A percentile compares a stretch with the other conserved stretches of the same genome.
Evolutionary conservation across 768 basidiomycete species (phyloP).

Genomic region (Boletus rubroflammeus): DNA sequence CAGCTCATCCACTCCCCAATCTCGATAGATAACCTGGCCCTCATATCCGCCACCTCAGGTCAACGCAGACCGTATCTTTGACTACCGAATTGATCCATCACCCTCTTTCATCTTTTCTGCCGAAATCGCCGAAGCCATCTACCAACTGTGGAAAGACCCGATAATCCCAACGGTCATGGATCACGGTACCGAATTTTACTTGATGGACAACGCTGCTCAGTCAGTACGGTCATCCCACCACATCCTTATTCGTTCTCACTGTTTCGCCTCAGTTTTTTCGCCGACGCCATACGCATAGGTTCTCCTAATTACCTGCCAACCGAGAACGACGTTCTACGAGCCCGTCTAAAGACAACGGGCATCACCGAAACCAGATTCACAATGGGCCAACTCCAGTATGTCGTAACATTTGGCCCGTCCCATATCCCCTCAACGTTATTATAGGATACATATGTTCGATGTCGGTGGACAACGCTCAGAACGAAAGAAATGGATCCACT

Average conservation of each 20-base stretch:
- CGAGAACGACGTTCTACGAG: conserved; percentile 81
- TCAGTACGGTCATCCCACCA: conserved; percentile 36
- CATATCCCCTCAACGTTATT: background rate
- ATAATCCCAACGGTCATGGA: conserved; percentile 51
- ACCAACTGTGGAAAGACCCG: conserved; percentile 67
- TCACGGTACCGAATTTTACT: conserved; percentile 74
- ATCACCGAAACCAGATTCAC: conserved; percentile 85
- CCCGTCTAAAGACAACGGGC: conserved; percentile 86
- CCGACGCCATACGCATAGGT: conserved; percentile 80
- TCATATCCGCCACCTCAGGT: conserved; percentile 27
- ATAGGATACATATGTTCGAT: conserved; percentile 68
- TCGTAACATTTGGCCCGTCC: background rate
- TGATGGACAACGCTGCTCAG: conserved; percentile 95
- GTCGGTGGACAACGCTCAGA: conserved; percentile 80
- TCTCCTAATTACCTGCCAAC: conserved; percentile 77
- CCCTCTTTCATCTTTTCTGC: conserved; percentile 47
- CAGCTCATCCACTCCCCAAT: accelerated
- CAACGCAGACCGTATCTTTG: conserved; percentile 59
- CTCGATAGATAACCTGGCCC: background rate
- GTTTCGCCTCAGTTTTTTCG: conserved; percentile 64
- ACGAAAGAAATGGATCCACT: conserved; percentile 80
- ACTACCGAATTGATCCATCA: conserved; percentile 46
- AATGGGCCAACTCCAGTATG: conserved; percentile 62
- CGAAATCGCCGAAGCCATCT: conserved; percentile 68
- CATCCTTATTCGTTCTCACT: background rate